These are phyloP conservation scores for Diaporthe caulivora DNA, from an alignment of 2,329 filamentous ascomycete species.

Conservation along the genomic window DNA sequence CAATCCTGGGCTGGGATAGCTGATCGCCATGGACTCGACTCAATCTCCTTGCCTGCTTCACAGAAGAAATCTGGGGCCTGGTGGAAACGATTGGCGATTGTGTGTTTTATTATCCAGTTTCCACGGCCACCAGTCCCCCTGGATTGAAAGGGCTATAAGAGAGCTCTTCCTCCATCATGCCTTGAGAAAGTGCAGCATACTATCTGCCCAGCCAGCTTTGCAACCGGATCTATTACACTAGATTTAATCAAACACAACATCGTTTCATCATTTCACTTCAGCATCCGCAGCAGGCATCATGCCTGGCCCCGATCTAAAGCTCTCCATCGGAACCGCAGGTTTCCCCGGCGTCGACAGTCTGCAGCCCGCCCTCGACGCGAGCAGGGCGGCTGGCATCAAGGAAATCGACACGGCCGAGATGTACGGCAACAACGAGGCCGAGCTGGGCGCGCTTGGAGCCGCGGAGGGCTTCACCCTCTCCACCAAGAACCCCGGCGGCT, in stretches of 20 bases:
- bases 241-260: too few species aligned
- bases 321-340: not conserved
- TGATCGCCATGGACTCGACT: not conserved
- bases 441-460: constrained; percentile 28
- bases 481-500: constrained; percentile 38
- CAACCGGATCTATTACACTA: not conserved
- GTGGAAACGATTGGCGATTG: not conserved
- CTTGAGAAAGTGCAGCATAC: too few species aligned
- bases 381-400: constrained; percentile 30
- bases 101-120: not conserved
- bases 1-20: not conserved
- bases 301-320: not conserved
- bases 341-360: constrained; percentile 4
- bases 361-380: constrained; percentile 13
- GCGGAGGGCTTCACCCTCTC: constrained; percentile 32
- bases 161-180: not conserved
- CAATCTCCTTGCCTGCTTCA: not conserved
- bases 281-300: not conserved
- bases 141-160: not conserved
- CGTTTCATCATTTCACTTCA: not conserved
- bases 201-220: not conserved
- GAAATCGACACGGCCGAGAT: constrained; percentile 39
- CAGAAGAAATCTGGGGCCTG: not conserved
- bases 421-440: constrained; percentile 37
- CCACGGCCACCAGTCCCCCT: not conserved